phyloP scores from a whole-genome alignment of 1,284 basidiomycete species.

The Singerocomus inundabilis region DNA sequence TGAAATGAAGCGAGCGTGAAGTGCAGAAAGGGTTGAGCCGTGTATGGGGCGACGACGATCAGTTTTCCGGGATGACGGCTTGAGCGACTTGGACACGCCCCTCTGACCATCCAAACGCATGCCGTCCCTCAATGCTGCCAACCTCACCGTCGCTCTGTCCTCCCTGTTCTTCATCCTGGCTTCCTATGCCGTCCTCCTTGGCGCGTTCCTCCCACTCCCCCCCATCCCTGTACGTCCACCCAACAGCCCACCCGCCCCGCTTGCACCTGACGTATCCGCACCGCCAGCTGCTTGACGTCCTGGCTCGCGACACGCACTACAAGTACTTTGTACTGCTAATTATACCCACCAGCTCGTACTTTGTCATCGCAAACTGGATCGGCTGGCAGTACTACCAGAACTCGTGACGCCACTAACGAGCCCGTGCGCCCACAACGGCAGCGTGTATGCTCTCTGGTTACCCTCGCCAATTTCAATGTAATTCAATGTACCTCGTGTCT shows the following conservation, averaged over 20 bases:
- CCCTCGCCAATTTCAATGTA: slow-evolving; percentile 12
- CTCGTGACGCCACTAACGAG: slow-evolving; percentile 44
- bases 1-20: slow-evolving; percentile 18
- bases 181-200: slow-evolving; percentile 63
- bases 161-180: slow-evolving; percentile 55
- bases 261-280: slow-evolving; percentile 14
- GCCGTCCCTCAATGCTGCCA: slow-evolving; percentile 41
- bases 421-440: slow-evolving; percentile 4
- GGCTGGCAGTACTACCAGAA: slow-evolving; percentile 94
- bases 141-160: slow-evolving; percentile 48
- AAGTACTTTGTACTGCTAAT: slow-evolving; percentile 83
- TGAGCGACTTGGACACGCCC: slow-evolving; percentile 16
- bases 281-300: slow-evolving; percentile 55
- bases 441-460: slow-evolving; percentile 4
- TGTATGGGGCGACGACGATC: slow-evolving; percentile 10
- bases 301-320: slow-evolving; percentile 79
- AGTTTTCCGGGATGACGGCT: slow-evolving; percentile 30
- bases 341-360: slow-evolving; percentile 80
- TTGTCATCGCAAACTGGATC: slow-evolving; percentile 95
- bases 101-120: slow-evolving; percentile 19
- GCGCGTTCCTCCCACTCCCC: slow-evolving; percentile 57
- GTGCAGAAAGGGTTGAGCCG: background rate
- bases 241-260: background rate
- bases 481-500: slow-evolving; percentile 29
- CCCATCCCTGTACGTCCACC: slow-evolving; percentile 46